phyloP scores from a whole-genome alignment of 257 asterid genomes.

The Rauvolfia tetraphylla region DNA sequence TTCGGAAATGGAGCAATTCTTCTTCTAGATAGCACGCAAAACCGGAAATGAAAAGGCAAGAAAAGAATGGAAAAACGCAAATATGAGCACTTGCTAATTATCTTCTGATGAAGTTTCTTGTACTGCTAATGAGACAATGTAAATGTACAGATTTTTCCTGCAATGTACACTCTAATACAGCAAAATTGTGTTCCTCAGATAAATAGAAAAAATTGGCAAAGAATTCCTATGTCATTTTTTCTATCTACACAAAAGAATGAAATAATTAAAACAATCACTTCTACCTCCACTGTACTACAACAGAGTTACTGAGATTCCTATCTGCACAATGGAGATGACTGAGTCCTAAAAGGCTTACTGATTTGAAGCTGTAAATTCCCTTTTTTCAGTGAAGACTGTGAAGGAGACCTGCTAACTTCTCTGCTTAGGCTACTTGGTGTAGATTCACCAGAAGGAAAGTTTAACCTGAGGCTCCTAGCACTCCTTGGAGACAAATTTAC shows the following conservation, averaged over 20 bases:
- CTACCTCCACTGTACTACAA: no score
- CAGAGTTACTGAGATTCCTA: conserved; percentile 13
- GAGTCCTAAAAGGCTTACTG: conserved; percentile 29
- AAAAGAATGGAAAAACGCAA: neutral
- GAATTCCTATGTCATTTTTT: conserved; percentile 32
- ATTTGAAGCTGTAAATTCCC: conserved; percentile 30
- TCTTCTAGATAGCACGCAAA: neutral
- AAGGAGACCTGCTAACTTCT: conserved; percentile 16
- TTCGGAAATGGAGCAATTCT: neutral
- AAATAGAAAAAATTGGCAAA: conserved; percentile 17
- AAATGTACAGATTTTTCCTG: conserved; percentile 4
- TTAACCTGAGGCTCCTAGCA: conserved; percentile 31
- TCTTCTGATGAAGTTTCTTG: neutral
- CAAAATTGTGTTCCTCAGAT: conserved; percentile 43
- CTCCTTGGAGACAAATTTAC: conserved; percentile 72
- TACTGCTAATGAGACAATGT: conserved; percentile 1
- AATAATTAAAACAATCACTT: conserved; percentile 28
- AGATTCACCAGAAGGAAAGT: conserved; percentile 34
- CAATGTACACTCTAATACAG: conserved; percentile 25
- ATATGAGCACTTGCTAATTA: neutral
- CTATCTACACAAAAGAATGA: conserved; percentile 47
- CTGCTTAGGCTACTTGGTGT: conserved; percentile 36
- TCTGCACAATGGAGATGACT: conserved; percentile 31
- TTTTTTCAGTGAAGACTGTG: conserved; percentile 19
- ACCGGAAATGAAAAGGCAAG: neutral